Conservation (phyloP, 306 rosid species). For the Geum urbanum region DNA sequence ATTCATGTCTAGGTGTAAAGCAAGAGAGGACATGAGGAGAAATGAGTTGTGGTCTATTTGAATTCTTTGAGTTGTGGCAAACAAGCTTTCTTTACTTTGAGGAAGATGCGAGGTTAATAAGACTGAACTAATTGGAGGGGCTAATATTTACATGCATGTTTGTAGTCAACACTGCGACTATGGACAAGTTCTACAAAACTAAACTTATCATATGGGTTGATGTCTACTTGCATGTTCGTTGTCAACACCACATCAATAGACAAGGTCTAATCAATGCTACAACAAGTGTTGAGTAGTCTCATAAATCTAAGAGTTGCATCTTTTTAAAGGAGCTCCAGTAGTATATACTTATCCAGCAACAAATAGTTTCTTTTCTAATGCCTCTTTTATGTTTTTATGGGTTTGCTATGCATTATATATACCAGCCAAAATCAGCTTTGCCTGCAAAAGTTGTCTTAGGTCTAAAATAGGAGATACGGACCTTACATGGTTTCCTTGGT, state of each 20-base stretch:
- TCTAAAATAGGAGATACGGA: slow-evolving; percentile 13
- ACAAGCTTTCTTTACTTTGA: no score
- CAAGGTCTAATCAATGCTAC: slow-evolving; percentile 17
- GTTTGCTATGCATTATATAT: slow-evolving; percentile 4
- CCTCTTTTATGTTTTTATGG: background rate
- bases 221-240: slow-evolving; percentile 84
- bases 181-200: slow-evolving; percentile 18
- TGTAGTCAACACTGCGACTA: no score
- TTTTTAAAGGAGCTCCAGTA: slow-evolving; percentile 32
- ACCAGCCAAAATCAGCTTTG: background rate
- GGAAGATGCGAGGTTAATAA: no score
- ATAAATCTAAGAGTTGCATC: slow-evolving; percentile 20
- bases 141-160: no score
- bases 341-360: slow-evolving; percentile 19
- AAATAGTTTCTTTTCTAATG: slow-evolving; percentile 4
- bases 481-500: slow-evolving; percentile 6
- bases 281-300: no score
- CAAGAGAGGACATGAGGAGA: no score
- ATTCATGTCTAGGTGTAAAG: no score
- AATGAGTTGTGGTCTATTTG: no score
- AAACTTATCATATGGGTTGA: slow-evolving; percentile 79
- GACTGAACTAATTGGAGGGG: no score
- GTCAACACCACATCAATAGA: slow-evolving; percentile 56
- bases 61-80: no score
- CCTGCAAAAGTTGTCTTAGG: slow-evolving; percentile 10